phyloP scores from a whole-genome alignment of 2,329 filamentous ascomycete genomes.

The Blastomyces silverae region DNA sequence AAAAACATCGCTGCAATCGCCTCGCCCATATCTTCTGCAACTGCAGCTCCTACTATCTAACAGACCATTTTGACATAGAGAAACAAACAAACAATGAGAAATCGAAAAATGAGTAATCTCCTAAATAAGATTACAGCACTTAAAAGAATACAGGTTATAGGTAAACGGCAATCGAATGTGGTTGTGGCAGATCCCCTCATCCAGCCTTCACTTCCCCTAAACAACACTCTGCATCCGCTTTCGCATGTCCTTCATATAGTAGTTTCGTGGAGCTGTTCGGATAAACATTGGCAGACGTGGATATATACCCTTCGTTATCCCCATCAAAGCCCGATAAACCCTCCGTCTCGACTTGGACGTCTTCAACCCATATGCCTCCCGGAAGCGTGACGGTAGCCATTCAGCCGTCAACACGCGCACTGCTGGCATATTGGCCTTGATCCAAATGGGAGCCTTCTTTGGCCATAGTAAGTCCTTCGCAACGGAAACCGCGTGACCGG shows the following conservation, averaged over 20 bases:
- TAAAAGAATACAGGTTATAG: background rate
- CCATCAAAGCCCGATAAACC: slow-evolving; percentile 23
- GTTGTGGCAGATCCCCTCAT: background rate
- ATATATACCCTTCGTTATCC: slow-evolving; percentile 23
- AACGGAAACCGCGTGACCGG: slow-evolving; percentile 27
- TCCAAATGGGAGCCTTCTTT: slow-evolving; percentile 26
- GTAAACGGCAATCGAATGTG: background rate
- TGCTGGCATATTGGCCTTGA: slow-evolving; percentile 26
- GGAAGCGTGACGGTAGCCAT: slow-evolving; percentile 28
- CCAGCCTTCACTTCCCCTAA: background rate
- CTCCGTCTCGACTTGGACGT: slow-evolving; percentile 22
- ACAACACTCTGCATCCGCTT: slow-evolving; percentile 19
- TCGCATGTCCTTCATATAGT: slow-evolving; percentile 33
- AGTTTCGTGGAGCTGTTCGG: slow-evolving; percentile 26
- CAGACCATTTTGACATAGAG: background rate
- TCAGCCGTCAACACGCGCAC: slow-evolving; percentile 29
- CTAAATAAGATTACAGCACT: background rate
- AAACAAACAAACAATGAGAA: background rate
- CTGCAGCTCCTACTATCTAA: background rate
- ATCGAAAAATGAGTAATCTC: background rate
- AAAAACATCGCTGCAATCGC: too few species aligned
- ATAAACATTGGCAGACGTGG: slow-evolving; percentile 26
- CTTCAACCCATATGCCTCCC: slow-evolving; percentile 27
- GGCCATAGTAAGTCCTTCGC: slow-evolving; percentile 29
- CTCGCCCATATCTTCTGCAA: background rate